Evolutionary conservation across 371 early-diverging fungal species (phyloP).

Genomic region (Rhizopus arrhizus): DNA sequence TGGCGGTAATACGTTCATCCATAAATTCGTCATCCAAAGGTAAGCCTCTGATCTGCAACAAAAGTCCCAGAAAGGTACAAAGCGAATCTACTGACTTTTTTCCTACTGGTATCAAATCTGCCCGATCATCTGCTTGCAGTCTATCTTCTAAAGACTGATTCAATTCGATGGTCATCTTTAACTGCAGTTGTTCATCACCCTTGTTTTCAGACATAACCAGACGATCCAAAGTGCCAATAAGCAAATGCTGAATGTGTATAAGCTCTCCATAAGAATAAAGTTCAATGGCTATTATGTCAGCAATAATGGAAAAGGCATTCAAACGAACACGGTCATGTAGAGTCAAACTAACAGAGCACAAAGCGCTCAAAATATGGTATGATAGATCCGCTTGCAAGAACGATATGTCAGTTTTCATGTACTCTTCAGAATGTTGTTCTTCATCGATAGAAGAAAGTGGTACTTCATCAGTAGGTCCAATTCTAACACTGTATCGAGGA

Average conservation of each 20-base stretch:
- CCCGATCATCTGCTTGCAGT: slow-evolving; percentile 22
- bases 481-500: slow-evolving; percentile 20
- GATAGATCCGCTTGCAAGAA: slow-evolving; percentile 54
- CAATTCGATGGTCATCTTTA: slow-evolving; percentile 42
- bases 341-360: slow-evolving; percentile 64
- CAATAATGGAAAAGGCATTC: slow-evolving; percentile 59
- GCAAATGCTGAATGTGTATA: slow-evolving; percentile 57
- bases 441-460: slow-evolving; percentile 16
- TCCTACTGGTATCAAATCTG: slow-evolving; percentile 28
- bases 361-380: slow-evolving; percentile 60
- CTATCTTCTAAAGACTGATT: slow-evolving; percentile 34
- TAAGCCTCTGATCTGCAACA: slow-evolving; percentile 61
- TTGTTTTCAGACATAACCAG: slow-evolving; percentile 62
- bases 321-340: slow-evolving; percentile 60
- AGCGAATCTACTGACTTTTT: slow-evolving; percentile 54
- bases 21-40: slow-evolving; percentile 65
- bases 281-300: slow-evolving; percentile 67
- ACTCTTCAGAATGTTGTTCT: slow-evolving; percentile 9
- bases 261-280: slow-evolving; percentile 56
- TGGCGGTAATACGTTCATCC: slow-evolving; percentile 68
- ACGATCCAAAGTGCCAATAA: slow-evolving; percentile 66
- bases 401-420: slow-evolving; percentile 9
- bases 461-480: slow-evolving; percentile 30
- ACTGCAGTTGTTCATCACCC: slow-evolving; percentile 50
- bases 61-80: slow-evolving; percentile 56